Percentiles rank a stretch among this genome's conserved stretches.
Evolutionary conservation across 176 grass and related monocot species (phyloP).

Genomic region (Aegilops tauschii): DNA sequence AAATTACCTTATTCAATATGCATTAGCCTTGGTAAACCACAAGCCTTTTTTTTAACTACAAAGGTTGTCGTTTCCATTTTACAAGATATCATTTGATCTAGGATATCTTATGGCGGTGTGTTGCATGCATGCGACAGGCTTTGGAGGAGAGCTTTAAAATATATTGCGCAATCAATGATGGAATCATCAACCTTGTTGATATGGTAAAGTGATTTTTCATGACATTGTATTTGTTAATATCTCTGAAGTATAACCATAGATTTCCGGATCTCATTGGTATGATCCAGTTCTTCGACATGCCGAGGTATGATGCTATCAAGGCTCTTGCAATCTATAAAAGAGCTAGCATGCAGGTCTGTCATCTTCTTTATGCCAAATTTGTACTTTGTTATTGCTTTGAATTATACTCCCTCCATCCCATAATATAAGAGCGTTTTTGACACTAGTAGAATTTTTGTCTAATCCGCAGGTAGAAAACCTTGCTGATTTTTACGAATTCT

Average conservation of each 20-base stretch:
- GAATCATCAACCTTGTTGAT: slow-evolving; percentile 97
- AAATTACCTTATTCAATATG: slow-evolving; percentile 84
- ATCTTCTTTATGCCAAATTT: neutral
- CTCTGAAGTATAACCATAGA: neutral
- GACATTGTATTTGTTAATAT: neutral
- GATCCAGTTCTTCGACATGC: slow-evolving; percentile 92
- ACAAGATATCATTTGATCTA: neutral
- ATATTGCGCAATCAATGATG: slow-evolving; percentile 90
- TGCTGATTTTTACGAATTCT: slow-evolving; percentile 91
- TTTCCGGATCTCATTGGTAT: neutral
- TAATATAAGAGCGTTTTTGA: too few relatives aligned
- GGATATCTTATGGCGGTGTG: neutral
- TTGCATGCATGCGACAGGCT: slow-evolving; percentile 39
- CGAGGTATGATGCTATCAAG: slow-evolving; percentile 90
- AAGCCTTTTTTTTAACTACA: neutral
- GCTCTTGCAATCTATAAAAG: slow-evolving; percentile 82
- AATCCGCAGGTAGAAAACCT: slow-evolving; percentile 68
- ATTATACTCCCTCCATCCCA: neutral
- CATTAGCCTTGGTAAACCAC: slow-evolving; percentile 69
- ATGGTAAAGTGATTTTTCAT: slow-evolving; percentile 51
- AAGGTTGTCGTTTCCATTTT: neutral
- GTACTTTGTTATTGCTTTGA: neutral
- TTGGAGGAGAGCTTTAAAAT: slow-evolving; percentile 98
- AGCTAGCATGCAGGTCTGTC: slow-evolving; percentile 77
- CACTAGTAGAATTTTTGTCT: neutral